Base-by-base conservation (phyloP, 148 eudicot genomes). In the Amaranthus palmeri region DNA sequence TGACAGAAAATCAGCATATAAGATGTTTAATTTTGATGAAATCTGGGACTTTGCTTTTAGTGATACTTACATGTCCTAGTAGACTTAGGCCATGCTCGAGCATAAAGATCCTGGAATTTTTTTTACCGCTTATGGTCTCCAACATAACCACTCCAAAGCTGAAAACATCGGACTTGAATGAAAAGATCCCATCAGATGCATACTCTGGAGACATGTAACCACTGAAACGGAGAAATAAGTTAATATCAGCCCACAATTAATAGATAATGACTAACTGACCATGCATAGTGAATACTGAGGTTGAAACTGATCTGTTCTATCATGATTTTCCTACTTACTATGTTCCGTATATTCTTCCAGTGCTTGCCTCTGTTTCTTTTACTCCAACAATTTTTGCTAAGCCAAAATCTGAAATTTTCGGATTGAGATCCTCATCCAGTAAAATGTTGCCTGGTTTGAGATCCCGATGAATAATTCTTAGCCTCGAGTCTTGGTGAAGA, bases 141-240 rank as follows among this genome's bases (percentile, higher is more conserved):
- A 76, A 48, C 7, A 76, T 48, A 64, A 76, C 74, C 18, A 76
- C 65, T 11, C 79, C 79, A 52, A 76, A 76, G 74, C 79, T 55
- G 52, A 70, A 76, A 55, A 76, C 79, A 54, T 76, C 79, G 43
- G 79, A 76, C 45, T 76, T 76, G 15, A 76, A 44, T 36, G 79
- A 76, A 70, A 76, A 70, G 6, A 76, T 40, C 41, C 79, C 79
- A 63, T 70, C 79, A 42, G 15, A 61, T 8, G 79, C 74, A 59
- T 76, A 76, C 70, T 76, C 79, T 8, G 79, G 79, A n/a, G 79
- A 70, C 79, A 76, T 76, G 57, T 76, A 76, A 57, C 79, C 79
- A 44, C 79, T 76, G 65, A 62, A 69, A n/a, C 48, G 62, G 11
- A 25, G 65, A 25, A 25, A 49, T 7, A 6, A 9, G 14, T 15